Evolutionary conservation across 208 protist genomes (phyloP).

Genomic region (Acanthamoeba royreba): DNA sequence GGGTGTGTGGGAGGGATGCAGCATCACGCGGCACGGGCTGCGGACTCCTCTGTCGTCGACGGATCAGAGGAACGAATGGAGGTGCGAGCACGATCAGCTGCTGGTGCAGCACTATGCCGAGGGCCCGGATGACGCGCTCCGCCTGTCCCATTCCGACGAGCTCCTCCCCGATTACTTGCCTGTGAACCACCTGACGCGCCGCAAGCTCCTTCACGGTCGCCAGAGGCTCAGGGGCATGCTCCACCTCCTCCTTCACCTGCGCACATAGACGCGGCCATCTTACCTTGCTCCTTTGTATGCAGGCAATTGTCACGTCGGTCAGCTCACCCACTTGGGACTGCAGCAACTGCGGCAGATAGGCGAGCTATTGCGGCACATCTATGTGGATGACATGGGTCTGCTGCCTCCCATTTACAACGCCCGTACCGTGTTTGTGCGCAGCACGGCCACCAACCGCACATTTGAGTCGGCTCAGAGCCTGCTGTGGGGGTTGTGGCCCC

Average conservation of each 20-base stretch:
- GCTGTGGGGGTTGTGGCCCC: not conserved
- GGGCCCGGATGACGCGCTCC: not conserved
- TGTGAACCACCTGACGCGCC: not conserved
- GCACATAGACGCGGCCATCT: not conserved
- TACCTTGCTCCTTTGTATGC: not conserved
- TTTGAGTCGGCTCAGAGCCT: conserved; percentile 24
- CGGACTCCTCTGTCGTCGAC: not conserved
- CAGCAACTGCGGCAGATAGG: not conserved
- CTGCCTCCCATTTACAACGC: not conserved
- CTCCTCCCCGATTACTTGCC: not conserved
- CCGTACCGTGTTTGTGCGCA: not conserved
- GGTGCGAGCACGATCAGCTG: conserved; percentile 4
- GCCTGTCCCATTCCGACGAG: not conserved
- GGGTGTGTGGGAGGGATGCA: not conserved
- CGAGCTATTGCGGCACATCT: not conserved
- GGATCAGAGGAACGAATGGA: not conserved
- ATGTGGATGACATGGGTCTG: not conserved
- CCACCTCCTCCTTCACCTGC: not conserved
- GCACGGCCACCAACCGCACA: conserved; percentile 8
- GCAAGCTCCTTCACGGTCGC: not conserved
- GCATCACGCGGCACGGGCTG: not conserved
- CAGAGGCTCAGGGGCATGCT: not conserved
- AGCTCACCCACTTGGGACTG: not conserved
- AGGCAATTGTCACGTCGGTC: conserved; percentile 19
- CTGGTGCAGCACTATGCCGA: conserved; percentile 3